Evolutionary conservation across 345 rosid species (phyloP), one percentile per base, ranked within the genome.

Genomic region (Sonneratia caseolaris): DNA sequence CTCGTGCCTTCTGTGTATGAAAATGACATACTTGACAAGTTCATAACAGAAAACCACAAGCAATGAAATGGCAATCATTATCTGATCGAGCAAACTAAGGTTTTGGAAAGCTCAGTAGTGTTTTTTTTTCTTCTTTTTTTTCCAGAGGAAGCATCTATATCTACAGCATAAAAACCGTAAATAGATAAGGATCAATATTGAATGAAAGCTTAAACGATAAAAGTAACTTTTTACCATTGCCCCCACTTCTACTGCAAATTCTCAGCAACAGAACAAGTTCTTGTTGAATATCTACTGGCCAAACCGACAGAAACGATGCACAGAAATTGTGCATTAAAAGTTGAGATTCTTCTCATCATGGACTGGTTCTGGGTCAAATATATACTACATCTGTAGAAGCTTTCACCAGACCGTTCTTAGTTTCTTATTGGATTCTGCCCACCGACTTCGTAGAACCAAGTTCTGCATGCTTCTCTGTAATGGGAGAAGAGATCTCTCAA

Each of bases 391-490:
- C 13, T 57, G 35, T 15, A 53, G n/a, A 53, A 22, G 35, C 64
- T 3, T n/a, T n/a, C 35, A 57, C 32, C 10, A 57, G 32, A 57
- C 35, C 12, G 22, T 3, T n/a, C 32, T 57, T 1, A 57, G 32
- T 24, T 35, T 62, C 66, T 24, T 2, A 9, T 11, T 32, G 66
- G 22, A 32, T 66, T 65, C 69, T 65, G 35, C 84, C 75, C 87
- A 16, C 84, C 88, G 49, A 90, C 88, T 84, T 89, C 91, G 11
- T 86, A 79, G 82, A 80, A 89, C 96, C 97, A 94, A 75, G 91
- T 82, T 71, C 85, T 82, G 97, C 97, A 94, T 42, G 97, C 98
- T 69, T 91, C 96, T 88, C 82, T 81, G 82, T 89, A 94, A 84
- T 94, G 97, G 38, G 82, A 76, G 77, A 94, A 94, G 22, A 94